phyloP scores from a whole-genome alignment of 2,329 filamentous ascomycete genomes.

The Colletotrichum orchidophilum region DNA sequence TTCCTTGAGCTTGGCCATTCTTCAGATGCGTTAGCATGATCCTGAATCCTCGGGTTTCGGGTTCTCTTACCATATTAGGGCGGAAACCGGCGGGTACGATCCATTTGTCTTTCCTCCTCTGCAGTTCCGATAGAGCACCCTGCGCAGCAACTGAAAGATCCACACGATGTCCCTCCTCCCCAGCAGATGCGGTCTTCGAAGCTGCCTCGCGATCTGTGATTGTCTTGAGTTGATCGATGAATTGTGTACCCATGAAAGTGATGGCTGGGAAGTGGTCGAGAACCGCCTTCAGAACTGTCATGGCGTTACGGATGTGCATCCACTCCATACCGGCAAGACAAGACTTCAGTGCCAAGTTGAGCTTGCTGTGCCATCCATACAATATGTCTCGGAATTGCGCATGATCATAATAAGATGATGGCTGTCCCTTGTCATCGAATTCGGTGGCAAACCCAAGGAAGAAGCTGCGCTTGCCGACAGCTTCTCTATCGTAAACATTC shows the following conservation, averaged over 20 bases:
- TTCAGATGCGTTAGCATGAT: slow-evolving; percentile 45
- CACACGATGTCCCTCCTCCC: slow-evolving; percentile 69
- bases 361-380: slow-evolving; percentile 88
- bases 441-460: slow-evolving; percentile 80
- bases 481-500: slow-evolving; percentile 81
- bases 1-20: slow-evolving; percentile 51
- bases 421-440: slow-evolving; percentile 76
- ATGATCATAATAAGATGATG: slow-evolving; percentile 79
- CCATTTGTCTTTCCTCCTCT: slow-evolving; percentile 74
- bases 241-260: slow-evolving; percentile 83
- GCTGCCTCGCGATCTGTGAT: slow-evolving; percentile 70
- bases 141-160: slow-evolving; percentile 80
- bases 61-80: slow-evolving; percentile 64
- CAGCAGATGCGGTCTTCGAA: slow-evolving; percentile 56
- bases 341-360: slow-evolving; percentile 81
- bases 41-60: slow-evolving; percentile 34
- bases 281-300: slow-evolving; percentile 85
- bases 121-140: slow-evolving; percentile 75
- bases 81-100: slow-evolving; percentile 79
- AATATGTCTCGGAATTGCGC: slow-evolving; percentile 87
- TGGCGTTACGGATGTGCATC: slow-evolving; percentile 97
- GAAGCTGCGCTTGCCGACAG: slow-evolving; percentile 62
- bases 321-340: slow-evolving; percentile 88
- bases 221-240: slow-evolving; percentile 70
- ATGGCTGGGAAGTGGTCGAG: slow-evolving; percentile 87